Conservation (phyloP, 495 filamentous ascomycete species). For the Tricharina praecox region DNA sequence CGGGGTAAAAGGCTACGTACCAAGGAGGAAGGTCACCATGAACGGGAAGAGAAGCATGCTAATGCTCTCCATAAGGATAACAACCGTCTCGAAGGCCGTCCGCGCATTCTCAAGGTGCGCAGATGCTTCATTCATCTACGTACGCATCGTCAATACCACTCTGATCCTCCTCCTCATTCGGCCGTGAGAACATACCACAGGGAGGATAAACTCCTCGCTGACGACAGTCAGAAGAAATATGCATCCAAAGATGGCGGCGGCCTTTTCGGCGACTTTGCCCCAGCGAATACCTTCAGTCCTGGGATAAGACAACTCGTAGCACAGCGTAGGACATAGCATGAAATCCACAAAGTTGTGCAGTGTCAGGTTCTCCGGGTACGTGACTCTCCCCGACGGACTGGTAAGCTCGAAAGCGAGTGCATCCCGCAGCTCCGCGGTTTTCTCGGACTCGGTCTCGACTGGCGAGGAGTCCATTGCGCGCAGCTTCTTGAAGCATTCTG, state of each 20-base stretch:
- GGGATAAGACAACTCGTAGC: constrained; percentile 95
- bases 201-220: constrained; percentile 90
- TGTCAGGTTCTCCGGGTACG: constrained; percentile 80
- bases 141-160: too few relatives aligned
- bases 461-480: constrained; percentile 46
- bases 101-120: constrained; percentile 41
- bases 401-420: constrained; percentile 79
- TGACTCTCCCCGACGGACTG: constrained; percentile 72
- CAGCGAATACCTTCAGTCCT: constrained; percentile 53
- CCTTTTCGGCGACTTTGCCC: constrained; percentile 70
- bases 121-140: constrained; percentile 46
- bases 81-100: constrained; percentile 45
- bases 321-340: constrained; percentile 82
- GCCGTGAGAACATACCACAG: constrained; percentile 47
- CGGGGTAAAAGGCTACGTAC: constrained; percentile 6
- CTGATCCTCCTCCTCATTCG: too few relatives aligned
- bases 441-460: constrained; percentile 24
- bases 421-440: constrained; percentile 48
- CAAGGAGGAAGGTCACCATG: constrained; percentile 82
- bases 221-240: constrained; percentile 86
- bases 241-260: constrained; percentile 82
- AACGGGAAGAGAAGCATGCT: constrained; percentile 89
- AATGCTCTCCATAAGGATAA: constrained; percentile 83
- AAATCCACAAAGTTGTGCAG: constrained; percentile 70
- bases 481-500: constrained; percentile 64